These are phyloP conservation scores for Castanospermum australe DNA, from an alignment of 306 rosid genomes.

Conservation along the genomic window DNA sequence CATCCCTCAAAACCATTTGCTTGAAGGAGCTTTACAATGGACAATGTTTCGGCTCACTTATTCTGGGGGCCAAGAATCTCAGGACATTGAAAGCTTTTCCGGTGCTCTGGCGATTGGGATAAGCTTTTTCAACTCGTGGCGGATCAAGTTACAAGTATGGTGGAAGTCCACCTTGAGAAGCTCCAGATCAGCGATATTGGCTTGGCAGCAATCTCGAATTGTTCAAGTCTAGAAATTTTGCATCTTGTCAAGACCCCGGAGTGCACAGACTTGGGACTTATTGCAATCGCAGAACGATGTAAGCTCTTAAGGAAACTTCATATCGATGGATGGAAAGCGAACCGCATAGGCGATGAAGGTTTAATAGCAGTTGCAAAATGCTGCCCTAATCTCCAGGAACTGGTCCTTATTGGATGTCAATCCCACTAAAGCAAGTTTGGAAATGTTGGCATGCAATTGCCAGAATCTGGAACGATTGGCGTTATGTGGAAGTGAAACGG, in stretches of 20 bases:
- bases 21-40: constrained; percentile 87
- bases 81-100: constrained; percentile 77
- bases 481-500: constrained; percentile 73
- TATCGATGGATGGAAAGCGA: constrained; percentile 93
- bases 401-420: constrained; percentile 68
- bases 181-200: constrained; percentile 82
- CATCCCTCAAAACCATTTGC: constrained; percentile 58
- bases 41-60: constrained; percentile 86
- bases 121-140: constrained; percentile 57
- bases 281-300: constrained; percentile 73
- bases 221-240: constrained; percentile 74
- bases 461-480: constrained; percentile 61
- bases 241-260: constrained; percentile 94
- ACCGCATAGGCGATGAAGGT: constrained; percentile 88
- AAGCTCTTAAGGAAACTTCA: constrained; percentile 88
- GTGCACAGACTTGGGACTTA: constrained; percentile 79
- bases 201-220: constrained; percentile 70
- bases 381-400: constrained; percentile 62
- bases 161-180: constrained; percentile 88
- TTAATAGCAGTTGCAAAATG: constrained; percentile 72
- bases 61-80: constrained; percentile 74
- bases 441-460: constrained; percentile 56
- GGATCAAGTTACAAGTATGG: constrained; percentile 45
- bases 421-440: constrained; percentile 59
- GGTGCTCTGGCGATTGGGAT: constrained; percentile 98